These are phyloP conservation scores for Diaporthe sp. DNA, from an alignment of 2,329 filamentous ascomycete genomes.

Conservation along the genomic window DNA sequence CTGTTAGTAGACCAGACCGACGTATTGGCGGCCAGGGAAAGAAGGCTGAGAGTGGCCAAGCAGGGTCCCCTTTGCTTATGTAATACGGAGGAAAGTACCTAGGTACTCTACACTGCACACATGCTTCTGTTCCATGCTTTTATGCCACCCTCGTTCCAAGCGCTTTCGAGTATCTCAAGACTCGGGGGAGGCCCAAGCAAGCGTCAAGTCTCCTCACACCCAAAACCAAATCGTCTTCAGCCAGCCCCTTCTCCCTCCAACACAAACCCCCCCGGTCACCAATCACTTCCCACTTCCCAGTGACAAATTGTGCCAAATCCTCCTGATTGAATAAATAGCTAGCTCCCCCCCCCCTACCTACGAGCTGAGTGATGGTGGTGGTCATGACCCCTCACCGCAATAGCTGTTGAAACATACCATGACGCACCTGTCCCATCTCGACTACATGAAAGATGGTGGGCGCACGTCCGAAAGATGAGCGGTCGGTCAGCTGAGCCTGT, in stretches of 20 bases:
- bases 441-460: neutral
- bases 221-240: neutral
- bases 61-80: neutral
- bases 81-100: neutral
- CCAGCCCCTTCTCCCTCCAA: neutral
- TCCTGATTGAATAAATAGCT: neutral
- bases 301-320: slow-evolving; percentile 1
- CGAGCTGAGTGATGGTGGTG: neutral
- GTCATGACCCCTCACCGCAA: slow-evolving; percentile 8
- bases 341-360: slow-evolving; percentile 10
- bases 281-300: neutral
- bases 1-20: neutral
- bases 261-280: neutral
- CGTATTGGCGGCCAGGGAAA: neutral
- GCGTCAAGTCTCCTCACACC: neutral
- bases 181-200: neutral
- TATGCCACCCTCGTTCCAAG: neutral
- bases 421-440: slow-evolving; percentile 3
- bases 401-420: slow-evolving; percentile 23
- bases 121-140: too few relatives aligned
- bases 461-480: neutral
- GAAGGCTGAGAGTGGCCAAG: neutral
- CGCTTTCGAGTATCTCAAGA: neutral
- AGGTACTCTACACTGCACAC: neutral
- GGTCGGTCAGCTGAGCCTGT: slow-evolving; percentile 20